Percentiles rank a stretch among this genome's conserved stretches.
Evolutionary conservation across 164 flowering plant species (phyloP).

Genomic region (Buxus sempervirens): DNA sequence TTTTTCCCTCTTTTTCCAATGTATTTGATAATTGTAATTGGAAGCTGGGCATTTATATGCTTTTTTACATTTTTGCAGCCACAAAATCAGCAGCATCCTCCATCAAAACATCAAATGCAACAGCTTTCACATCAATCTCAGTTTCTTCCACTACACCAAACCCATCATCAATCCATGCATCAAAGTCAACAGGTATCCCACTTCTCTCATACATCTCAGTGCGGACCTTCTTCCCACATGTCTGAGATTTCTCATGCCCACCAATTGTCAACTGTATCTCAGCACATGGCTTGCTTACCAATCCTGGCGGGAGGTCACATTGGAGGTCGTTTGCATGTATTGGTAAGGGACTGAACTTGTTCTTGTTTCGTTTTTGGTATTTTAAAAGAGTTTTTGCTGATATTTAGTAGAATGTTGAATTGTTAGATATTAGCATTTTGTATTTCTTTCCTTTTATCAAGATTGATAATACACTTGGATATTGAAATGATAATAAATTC

Average conservation of each 20-base stretch:
- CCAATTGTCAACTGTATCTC: slow-evolving; percentile 56
- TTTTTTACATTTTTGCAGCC: slow-evolving; percentile 32
- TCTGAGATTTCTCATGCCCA: slow-evolving; percentile 62
- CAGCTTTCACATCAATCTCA: slow-evolving; percentile 59
- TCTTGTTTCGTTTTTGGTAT: neutral
- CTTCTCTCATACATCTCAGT: slow-evolving; percentile 52
- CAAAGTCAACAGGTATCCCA: slow-evolving; percentile 55
- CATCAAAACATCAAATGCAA: slow-evolving; percentile 66
- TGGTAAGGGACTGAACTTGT: slow-evolving; percentile 43
- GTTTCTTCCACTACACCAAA: slow-evolving; percentile 65
- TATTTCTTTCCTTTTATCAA: neutral
- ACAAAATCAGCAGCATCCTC: slow-evolving; percentile 55
- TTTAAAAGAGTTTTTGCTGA: neutral
- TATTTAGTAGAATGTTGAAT: no score
- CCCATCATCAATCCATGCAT: slow-evolving; percentile 56
- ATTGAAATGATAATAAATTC: neutral
- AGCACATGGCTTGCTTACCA: slow-evolving; percentile 72
- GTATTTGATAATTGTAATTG: neutral
- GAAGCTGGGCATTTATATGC: neutral
- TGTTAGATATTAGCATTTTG: neutral
- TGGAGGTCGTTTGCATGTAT: slow-evolving; percentile 67
- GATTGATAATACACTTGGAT: no score
- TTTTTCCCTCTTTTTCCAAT: neutral
- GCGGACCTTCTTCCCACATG: slow-evolving; percentile 53
- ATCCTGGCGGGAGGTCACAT: slow-evolving; percentile 64